Evolutionary conservation across 139 green algal genomes (phyloP).

Genomic region (Desmodesmus armatus): DNA sequence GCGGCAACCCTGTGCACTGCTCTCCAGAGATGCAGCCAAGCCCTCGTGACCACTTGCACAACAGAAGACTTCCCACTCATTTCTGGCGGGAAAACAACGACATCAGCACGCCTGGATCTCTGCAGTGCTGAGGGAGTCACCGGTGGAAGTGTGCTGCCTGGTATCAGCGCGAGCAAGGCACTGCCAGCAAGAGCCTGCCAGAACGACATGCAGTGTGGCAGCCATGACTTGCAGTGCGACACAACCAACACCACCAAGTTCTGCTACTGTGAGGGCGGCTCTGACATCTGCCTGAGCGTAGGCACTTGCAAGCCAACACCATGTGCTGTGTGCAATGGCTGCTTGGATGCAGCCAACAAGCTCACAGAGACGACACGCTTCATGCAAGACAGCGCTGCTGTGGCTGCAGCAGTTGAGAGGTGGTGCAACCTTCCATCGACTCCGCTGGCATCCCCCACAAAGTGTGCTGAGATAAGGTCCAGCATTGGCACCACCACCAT

Average conservation of each 20-base stretch:
- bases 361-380: neutral
- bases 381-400: neutral
- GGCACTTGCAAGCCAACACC: constrained; percentile 7
- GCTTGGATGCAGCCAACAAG: neutral
- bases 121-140: neutral
- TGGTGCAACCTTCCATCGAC: neutral
- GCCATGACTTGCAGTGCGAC: neutral
- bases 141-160: neutral
- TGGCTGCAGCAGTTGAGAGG: neutral
- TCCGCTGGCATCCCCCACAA: neutral
- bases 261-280: neutral
- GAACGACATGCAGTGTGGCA: neutral
- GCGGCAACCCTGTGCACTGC: neutral
- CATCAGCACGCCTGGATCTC: neutral
- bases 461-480: neutral
- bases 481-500: neutral
- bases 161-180: neutral
- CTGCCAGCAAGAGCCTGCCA: neutral
- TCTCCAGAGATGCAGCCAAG: neutral
- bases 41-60: neutral
- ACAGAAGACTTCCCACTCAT: neutral
- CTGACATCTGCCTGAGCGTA: neutral
- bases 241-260: neutral
- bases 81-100: neutral
- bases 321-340: neutral